phyloP scores from a whole-genome alignment of 441 rosid species.

The Adansonia madagascariensis region DNA sequence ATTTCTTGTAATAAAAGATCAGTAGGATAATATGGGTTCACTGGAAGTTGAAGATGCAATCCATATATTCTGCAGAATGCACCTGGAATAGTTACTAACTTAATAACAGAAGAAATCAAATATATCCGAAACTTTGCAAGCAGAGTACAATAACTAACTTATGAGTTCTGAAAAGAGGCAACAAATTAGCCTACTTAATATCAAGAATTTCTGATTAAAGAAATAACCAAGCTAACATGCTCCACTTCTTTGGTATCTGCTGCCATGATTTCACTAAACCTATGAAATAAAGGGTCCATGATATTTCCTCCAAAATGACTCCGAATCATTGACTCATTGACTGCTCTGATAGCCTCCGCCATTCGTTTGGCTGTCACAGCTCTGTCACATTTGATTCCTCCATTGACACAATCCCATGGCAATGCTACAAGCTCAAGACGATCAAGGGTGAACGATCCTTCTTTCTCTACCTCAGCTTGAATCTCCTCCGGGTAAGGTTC shows the following conservation, averaged over 20 bases:
- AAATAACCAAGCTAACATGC: conserved; percentile 37
- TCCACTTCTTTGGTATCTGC: conserved; percentile 41
- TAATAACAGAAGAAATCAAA: background rate
- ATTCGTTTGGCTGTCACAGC: conserved; percentile 34
- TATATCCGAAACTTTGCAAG: background rate
- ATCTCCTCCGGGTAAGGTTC: conserved; percentile 44
- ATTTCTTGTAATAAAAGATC: background rate
- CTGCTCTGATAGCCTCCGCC: conserved; percentile 41
- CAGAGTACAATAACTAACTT: background rate
- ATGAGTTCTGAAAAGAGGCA: background rate
- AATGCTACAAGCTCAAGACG: conserved; percentile 24
- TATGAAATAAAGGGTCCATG: conserved; percentile 41
- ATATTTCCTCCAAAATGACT: conserved; percentile 42
- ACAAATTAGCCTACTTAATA: background rate
- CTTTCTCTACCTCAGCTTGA: conserved; percentile 37
- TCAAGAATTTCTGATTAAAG: conserved; percentile 36
- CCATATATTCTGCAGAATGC: background rate
- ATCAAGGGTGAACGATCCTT: conserved; percentile 42
- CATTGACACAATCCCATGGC: conserved; percentile 43
- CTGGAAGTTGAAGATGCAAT: background rate
- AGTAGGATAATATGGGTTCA: background rate
- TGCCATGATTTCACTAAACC: conserved; percentile 35
- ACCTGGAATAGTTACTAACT: background rate
- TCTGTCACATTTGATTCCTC: conserved; percentile 33
- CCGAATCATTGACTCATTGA: conserved; percentile 42